These are phyloP conservation scores for Myriosclerotinia curreyana DNA, from an alignment of 2,329 filamentous ascomycete genomes.

Conservation along the genomic window DNA sequence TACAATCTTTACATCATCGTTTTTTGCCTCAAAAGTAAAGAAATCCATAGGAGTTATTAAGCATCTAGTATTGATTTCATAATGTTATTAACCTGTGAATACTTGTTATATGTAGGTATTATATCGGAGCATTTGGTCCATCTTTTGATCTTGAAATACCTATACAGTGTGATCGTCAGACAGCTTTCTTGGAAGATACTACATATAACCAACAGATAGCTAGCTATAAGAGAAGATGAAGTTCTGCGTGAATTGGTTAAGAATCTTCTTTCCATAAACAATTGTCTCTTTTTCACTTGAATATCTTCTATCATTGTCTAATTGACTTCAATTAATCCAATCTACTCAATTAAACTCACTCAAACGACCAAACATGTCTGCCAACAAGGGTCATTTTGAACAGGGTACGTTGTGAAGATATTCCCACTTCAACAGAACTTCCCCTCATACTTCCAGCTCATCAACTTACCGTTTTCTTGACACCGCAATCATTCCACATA, in stretches of 20 bases:
- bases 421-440: background rate
- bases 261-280: slow-evolving; percentile 30
- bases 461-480: background rate
- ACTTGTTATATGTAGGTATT: background rate
- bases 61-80: slow-evolving; percentile 4
- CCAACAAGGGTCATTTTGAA: slow-evolving; percentile 39
- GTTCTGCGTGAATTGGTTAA: slow-evolving; percentile 33
- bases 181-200: background rate
- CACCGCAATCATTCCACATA: background rate
- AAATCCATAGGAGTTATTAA: background rate
- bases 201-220: no score
- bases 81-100: background rate
- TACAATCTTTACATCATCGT: slow-evolving; percentile 6
- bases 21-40: background rate
- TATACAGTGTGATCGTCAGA: background rate
- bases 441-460: background rate
- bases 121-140: slow-evolving; percentile 11
- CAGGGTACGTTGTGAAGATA: slow-evolving; percentile 33
- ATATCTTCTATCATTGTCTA: background rate
- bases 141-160: background rate
- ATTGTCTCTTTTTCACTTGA: background rate
- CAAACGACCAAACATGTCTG: slow-evolving; percentile 32
- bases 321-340: background rate
- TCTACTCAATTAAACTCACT: slow-evolving; percentile 25
- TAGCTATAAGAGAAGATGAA: slow-evolving; percentile 26